These are phyloP conservation scores for Stevia rebaudiana DNA, from an alignment of 140 eudicot species.

Conservation along the genomic window DNA sequence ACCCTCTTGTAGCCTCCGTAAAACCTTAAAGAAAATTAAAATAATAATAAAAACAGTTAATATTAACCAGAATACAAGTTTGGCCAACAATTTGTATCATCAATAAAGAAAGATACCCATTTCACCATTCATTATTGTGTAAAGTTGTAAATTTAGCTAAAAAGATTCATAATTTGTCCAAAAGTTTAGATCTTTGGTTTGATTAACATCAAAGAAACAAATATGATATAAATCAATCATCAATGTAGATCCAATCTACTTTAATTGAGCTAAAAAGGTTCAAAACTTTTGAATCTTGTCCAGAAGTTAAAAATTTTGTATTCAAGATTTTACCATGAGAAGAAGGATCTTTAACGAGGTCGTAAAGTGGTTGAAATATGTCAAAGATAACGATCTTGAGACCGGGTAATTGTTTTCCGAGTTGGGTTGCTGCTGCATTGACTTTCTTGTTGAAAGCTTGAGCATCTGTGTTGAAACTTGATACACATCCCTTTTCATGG, in stretches of 20 bases:
- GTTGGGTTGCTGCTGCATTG: constrained; percentile 57
- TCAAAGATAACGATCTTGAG: constrained; percentile 72
- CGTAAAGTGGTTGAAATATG: constrained; percentile 72
- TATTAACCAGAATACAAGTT: no score
- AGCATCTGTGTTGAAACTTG: constrained; percentile 68
- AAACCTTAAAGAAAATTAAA: constrained; percentile 44
- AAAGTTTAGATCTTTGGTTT: not conserved
- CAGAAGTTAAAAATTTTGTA: not conserved
- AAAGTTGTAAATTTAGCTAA: not conserved
- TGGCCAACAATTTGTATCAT: no score
- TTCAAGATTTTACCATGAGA: constrained; percentile 39
- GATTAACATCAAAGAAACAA: not conserved
- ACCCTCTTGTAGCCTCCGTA: constrained; percentile 74
- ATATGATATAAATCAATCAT: not conserved
- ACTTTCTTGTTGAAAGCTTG: constrained; percentile 79
- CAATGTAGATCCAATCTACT: not conserved
- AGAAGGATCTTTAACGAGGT: constrained; percentile 52
- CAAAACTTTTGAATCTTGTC: not conserved
- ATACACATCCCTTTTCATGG: constrained; percentile 66
- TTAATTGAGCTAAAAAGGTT: not conserved
- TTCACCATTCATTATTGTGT: not conserved
- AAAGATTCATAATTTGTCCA: constrained; percentile 7
- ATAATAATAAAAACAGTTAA: no score
- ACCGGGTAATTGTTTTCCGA: constrained; percentile 59
- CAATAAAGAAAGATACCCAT: no score